Base-by-base conservation (phyloP, 208 protist species). In the Wallacemonas sp. region DNA sequence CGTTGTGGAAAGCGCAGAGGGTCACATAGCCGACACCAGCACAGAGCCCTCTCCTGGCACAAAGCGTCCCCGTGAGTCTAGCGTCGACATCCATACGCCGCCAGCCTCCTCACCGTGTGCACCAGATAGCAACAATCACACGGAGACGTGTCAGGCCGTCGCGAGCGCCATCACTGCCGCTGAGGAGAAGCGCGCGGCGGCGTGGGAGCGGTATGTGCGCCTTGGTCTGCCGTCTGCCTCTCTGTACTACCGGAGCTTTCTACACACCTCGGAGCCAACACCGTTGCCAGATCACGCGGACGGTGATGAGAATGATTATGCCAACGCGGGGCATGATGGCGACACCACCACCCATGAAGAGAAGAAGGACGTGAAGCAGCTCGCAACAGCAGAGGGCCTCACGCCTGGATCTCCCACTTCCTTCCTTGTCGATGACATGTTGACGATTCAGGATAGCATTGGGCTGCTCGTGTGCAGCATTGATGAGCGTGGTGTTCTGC, bases 221-320 rank as follows among this genome's bases (percentile, higher is more conserved):
- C 62, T 82, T 27, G 70, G 65, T 22, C 77, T 86, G 30, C 82
- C 82, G 12, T 42, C 21, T 19, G 63, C 80, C 8, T 39, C 61
- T 1, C 72, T 93, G 12, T 90, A 90, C 59, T 81, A 93, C 44
- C 77, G 78, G 41, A 86, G 86, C 42, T 93, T 82, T 56, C 60
- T 60, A n/a, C 86, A 88, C 72, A 81, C 65, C 2, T 61, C 62
- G 6, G 46, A 69, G 46, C 75, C 70, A 49, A 75, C 53, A 67
- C 68, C 11, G n/a, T n/a, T n/a, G n/a, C n/a, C n/a, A n/a, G n/a
- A n/a, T n/a, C n/a, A n/a, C n/a, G n/a, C n/a, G n/a, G n/a, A n/a
- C n/a, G n/a, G n/a, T n/a, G n/a, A n/a, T n/a, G n/a, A n/a, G n/a
- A n/a, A n/a, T n/a, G n/a, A n/a, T n/a, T n/a, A n/a, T n/a, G n/a